Evolutionary conservation across 106 monocot species (phyloP), one percentile per base, ranked within the genome.

Genomic region (Dioscorea dumetorum): DNA sequence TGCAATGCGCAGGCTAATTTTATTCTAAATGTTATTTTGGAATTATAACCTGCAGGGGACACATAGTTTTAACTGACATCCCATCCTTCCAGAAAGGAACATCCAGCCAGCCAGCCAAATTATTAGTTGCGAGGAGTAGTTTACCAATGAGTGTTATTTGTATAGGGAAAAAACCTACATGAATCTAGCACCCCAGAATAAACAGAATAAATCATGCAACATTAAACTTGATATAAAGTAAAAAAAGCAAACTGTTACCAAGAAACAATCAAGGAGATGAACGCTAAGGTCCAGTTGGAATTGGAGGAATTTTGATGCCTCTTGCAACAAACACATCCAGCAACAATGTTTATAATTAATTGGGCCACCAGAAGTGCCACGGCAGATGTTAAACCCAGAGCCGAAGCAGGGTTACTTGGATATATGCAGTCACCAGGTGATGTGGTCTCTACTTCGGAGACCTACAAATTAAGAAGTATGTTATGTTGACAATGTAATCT

Each of bases 301-400:
- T 67, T 72, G 10, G 91, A 78, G 7, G 73, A 71, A 70, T 71
- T 51, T 20, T 74, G 75, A 68, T 84, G 74, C 70, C 51, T 84
- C 79, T 76, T 91, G 82, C 95, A 97, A 60, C 95, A 97, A 64
- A 88, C 76, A 72, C 95, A 97, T 24, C 95, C 91, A 57, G 95
- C 86, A 12, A 91, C 73, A 48, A 78, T 72, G 33, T 88, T 97
- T 31, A 91, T 87, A 31, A 91, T 80, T 21, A 77, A 75, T 57
- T 97, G 91, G 19, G 88, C 88, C 53, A 89, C 58, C 61, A 86
- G 52, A 52, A 97, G 88, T 65, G 83, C 72, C 19, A 86, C 50
- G 18, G 86, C 86, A 67, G 95, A 69, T 64, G 64, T 52, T 33
- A 91, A 62, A 21, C 95, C 95, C 62, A 97, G 84, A 22, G 60